These are phyloP conservation scores for Boletus rubescentipes DNA, from an alignment of 768 basidiomycete species.

Conservation along the genomic window DNA sequence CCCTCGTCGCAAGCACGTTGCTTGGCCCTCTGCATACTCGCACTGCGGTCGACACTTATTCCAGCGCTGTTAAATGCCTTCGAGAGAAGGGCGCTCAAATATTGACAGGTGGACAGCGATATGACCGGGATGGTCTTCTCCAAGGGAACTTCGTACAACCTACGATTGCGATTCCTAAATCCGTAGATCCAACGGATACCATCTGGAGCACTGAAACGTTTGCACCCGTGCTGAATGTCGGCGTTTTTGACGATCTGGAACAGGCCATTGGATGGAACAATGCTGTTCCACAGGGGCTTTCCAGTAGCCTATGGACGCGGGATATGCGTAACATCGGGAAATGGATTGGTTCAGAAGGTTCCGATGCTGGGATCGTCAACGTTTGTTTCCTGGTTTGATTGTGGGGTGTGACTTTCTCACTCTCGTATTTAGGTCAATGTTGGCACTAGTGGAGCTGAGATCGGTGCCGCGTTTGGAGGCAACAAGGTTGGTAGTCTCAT, in stretches of 20 bases:
- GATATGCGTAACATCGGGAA: slow-evolving; percentile 81
- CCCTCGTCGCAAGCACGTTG: slow-evolving; percentile 68
- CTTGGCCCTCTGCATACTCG: slow-evolving; percentile 84
- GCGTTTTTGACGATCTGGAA: slow-evolving; percentile 82
- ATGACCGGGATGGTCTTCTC: slow-evolving; percentile 47
- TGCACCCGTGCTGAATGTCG: slow-evolving; percentile 86
- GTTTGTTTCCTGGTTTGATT: slow-evolving; percentile 42
- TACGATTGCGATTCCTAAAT: slow-evolving; percentile 72
- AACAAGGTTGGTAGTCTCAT: slow-evolving; percentile 64
- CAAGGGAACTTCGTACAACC: slow-evolving; percentile 90
- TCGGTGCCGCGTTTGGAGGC: slow-evolving; percentile 89
- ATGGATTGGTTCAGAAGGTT: slow-evolving; percentile 90
- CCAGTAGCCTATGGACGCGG: slow-evolving; percentile 88
- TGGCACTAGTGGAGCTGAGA: slow-evolving; percentile 69
- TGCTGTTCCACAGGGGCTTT: slow-evolving; percentile 85
- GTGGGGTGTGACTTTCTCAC: slow-evolving; percentile 2
- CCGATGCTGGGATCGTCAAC: slow-evolving; percentile 91
- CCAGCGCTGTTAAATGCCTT: slow-evolving; percentile 58
- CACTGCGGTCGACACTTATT: slow-evolving; percentile 68
- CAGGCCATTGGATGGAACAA: slow-evolving; percentile 91
- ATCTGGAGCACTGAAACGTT: slow-evolving; percentile 84
- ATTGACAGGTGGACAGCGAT: slow-evolving; percentile 66
- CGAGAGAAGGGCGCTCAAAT: slow-evolving; percentile 70
- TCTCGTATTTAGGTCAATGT: slow-evolving; percentile 52
- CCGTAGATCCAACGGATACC: slow-evolving; percentile 47